Percentiles rank a stretch among this genome's conserved stretches.
phyloP scores from a whole-genome alignment of 768 basidiomycete species.

The Suillus alpinus region DNA sequence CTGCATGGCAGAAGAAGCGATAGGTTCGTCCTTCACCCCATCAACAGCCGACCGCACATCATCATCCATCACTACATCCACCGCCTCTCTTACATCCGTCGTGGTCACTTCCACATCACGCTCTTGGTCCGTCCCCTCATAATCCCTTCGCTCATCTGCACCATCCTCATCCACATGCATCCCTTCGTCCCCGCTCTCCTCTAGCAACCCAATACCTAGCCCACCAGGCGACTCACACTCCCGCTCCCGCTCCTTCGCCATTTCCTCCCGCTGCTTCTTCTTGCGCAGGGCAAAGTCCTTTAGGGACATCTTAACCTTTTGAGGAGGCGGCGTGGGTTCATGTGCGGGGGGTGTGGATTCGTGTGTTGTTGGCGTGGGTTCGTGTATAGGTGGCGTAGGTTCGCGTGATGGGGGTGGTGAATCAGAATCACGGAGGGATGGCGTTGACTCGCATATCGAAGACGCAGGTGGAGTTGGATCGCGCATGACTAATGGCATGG shows the following conservation, averaged over 20 bases:
- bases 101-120: not conserved
- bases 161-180: constrained; percentile 11
- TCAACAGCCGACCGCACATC: constrained; percentile 1
- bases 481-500: not conserved
- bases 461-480: not conserved
- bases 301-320: constrained; percentile 55
- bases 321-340: constrained; percentile 25
- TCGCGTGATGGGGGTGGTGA: not conserved
- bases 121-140: not conserved
- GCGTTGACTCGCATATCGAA: not conserved
- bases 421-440: not conserved
- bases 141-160: constrained; percentile 5
- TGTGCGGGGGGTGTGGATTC: constrained; percentile 11
- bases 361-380: constrained; percentile 7
- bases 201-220: not conserved
- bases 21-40: constrained; percentile 1
- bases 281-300: constrained; percentile 57
- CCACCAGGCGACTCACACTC: constrained; percentile 7
- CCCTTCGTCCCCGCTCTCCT: constrained; percentile 2
- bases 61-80: constrained; percentile 13
- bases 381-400: not conserved
- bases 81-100: constrained; percentile 1
- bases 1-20: not conserved
- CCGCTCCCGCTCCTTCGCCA: constrained; percentile 17
- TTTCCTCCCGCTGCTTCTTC: constrained; percentile 49